Conservation (phyloP, 1,139 yeast genomes). For the Geotrichum aggregatum region DNA sequence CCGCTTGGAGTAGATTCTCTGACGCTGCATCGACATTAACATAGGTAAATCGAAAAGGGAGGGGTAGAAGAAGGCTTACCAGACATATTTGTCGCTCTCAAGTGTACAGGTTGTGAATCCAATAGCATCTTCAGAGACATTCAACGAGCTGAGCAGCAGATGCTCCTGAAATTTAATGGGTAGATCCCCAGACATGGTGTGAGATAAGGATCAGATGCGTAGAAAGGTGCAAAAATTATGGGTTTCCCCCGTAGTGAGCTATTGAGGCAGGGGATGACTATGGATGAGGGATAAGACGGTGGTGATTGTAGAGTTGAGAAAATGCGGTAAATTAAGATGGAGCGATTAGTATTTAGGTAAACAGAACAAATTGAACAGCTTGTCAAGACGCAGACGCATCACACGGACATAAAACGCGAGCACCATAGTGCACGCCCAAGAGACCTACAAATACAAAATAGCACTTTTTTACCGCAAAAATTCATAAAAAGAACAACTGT, state of each 20-base stretch:
- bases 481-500: no score
- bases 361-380: not conserved
- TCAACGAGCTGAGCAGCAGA: constrained; percentile 78
- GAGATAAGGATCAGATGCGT: not conserved
- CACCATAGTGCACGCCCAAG: no score
- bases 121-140: constrained; percentile 76
- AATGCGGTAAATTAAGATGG: not conserved
- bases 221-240: not conserved
- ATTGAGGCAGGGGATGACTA: not conserved
- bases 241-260: not conserved
- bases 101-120: constrained; percentile 92
- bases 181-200: constrained; percentile 48
- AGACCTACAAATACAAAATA: no score
- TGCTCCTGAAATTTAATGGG: constrained; percentile 97
- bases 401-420: no score
- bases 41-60: not conserved
- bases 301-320: not conserved
- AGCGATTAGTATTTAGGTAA: no score
- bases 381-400: not conserved
- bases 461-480: no score
- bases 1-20: constrained; percentile 75
- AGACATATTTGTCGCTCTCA: constrained; percentile 84
- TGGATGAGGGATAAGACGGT: not conserved
- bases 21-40: constrained; percentile 45
- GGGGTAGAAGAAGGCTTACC: constrained; percentile 32